Base-by-base conservation (phyloP, 495 filamentous ascomycete species). In the Gamarada debralockiae region DNA sequence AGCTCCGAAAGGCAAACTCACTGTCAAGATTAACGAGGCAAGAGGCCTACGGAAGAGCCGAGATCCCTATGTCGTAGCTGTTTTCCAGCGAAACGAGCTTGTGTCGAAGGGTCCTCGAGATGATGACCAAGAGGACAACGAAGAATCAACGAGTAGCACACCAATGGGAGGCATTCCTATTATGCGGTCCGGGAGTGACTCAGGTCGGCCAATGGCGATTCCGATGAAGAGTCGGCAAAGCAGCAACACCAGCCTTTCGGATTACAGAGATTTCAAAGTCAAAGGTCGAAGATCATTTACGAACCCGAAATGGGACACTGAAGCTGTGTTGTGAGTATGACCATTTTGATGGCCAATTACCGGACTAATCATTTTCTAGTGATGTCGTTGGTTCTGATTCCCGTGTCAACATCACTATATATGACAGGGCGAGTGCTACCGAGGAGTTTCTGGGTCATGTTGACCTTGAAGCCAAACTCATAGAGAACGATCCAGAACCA, bases 221-320 rank as follows among this genome's bases (percentile, higher is more conserved):
- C 93, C 93, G 2, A 95, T 96, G 88, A 84, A 84, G 61, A 95
- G 90, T 64, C 81, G 93, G 20, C 92, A 97, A 62, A 96, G 92
- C 70, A 97, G 93, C 68, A 86, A 90, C 67, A 95, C 90, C 37
- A 95, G 90, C 63, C 67, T 86, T 34, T 72, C 77, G 10, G 89
- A 95, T 42, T 76, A 80, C 63, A 79, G 78, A 41, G 83, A 87
- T 14, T 81, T 84, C 61, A 86, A 87, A 65, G 79, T 69, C 47
- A 75, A 75, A 48, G 47, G 66, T 3, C 68, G 73, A 31, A 76
- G 77, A 50, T 84, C 83, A 17, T 85, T 90, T 49, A 95, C 90
- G 15, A 86, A 90, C 62, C 95, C 95, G 1, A 87, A 89, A 57
- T 98, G 93, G 93, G 87, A 95, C 66, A 92, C 95, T 48, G 91